A percentile compares a stretch with the other conserved stretches of the same genome.
These are phyloP conservation scores for Saccharomyces pastorianus DNA, from an alignment of 1,139 yeast species.

Conservation along the genomic window DNA sequence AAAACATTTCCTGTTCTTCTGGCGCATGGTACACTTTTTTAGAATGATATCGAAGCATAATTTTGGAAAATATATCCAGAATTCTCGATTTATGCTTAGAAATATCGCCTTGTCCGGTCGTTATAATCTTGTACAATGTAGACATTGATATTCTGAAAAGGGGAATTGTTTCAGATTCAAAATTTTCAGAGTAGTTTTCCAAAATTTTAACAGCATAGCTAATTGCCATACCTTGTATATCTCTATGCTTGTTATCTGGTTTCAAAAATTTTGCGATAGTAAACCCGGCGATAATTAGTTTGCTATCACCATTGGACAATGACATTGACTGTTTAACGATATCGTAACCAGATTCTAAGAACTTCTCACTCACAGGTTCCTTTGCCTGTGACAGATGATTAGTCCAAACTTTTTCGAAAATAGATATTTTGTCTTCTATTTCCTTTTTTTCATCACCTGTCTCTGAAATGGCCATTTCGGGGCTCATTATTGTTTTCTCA, in stretches of 20 bases:
- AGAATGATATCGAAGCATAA: not conserved
- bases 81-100: not conserved
- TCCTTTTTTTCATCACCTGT: constrained; percentile 16
- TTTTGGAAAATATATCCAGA: constrained; percentile 9
- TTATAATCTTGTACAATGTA: not conserved
- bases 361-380: constrained; percentile 15
- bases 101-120: not conserved
- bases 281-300: not conserved
- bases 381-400: constrained; percentile 25
- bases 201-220: not conserved
- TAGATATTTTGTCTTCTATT: not conserved
- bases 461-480: not conserved
- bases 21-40: not conserved
- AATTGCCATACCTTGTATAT: not conserved
- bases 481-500: not conserved
- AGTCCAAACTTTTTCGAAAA: constrained; percentile 21
- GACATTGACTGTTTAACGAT: constrained; percentile 4
- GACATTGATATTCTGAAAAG: not conserved
- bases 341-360: constrained; percentile 7
- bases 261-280: not conserved
- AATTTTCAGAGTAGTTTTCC: not conserved
- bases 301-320: constrained; percentile 4
- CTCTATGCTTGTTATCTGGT: not conserved
- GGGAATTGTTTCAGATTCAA: not conserved
- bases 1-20: not conserved